Evolutionary conservation across 176 grass and related monocot species (phyloP).

Genomic region (Cenchrus purpureus): DNA sequence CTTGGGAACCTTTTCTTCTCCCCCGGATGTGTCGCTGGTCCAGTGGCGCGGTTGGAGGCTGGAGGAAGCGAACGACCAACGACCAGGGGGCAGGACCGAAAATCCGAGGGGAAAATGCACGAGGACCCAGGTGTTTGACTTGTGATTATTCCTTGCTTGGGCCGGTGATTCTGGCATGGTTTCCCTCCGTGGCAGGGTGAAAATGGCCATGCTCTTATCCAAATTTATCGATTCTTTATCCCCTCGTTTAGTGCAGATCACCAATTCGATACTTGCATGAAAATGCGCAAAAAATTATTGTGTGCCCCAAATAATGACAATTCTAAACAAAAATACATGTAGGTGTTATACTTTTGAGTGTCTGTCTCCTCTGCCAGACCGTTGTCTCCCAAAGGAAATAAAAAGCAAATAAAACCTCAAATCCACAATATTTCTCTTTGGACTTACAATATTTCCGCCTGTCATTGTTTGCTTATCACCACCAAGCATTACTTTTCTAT

Average conservation of each 20-base stretch:
- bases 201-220: background rate
- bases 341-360: background rate
- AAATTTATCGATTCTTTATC: background rate
- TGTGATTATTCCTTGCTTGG: background rate
- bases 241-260: background rate
- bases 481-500: too few relatives aligned
- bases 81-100: slow-evolving; percentile 19
- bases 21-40: slow-evolving; percentile 30
- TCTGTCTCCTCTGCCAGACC: background rate
- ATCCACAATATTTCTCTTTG: background rate
- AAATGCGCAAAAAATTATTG: background rate
- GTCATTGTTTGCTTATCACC: too few relatives aligned
- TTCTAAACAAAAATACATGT: too few relatives aligned
- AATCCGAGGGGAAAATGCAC: background rate
- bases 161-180: background rate
- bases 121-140: background rate
- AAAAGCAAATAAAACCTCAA: background rate
- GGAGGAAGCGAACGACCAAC: slow-evolving; percentile 27
- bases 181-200: slow-evolving; percentile 1
- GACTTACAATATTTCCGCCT: too few relatives aligned
- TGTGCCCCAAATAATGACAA: background rate
- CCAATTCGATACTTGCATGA: background rate
- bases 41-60: slow-evolving; percentile 2
- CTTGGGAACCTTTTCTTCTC: background rate
- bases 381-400: too few relatives aligned